Conservation (phyloP, 1,284 basidiomycete species). For the Pyrrhoderma lamaoense region DNA sequence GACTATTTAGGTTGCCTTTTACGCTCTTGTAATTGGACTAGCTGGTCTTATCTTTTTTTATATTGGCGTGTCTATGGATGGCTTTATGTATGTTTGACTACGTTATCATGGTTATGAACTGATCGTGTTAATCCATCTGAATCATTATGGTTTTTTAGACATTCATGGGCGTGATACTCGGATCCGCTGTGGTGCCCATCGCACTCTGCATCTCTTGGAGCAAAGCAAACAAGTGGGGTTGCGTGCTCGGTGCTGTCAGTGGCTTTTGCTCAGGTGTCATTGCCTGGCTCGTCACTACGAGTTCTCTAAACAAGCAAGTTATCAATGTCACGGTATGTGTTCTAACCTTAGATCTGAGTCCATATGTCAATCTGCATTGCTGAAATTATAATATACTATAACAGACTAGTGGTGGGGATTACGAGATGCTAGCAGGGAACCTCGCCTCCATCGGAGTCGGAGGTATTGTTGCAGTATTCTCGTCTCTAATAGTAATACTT, state of each 20-base stretch:
- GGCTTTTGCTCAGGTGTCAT: conserved; percentile 71
- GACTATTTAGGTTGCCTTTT: conserved; percentile 51
- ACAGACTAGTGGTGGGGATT: conserved; percentile 43
- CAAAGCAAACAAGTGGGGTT: conserved; percentile 79
- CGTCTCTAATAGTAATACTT: conserved; percentile 58
- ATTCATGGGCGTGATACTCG: conserved; percentile 80
- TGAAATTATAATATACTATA: conserved; percentile 29
- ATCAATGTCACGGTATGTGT: conserved; percentile 64
- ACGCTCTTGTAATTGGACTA: conserved; percentile 73
- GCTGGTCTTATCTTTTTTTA: conserved; percentile 85
- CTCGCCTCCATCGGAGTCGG: conserved; percentile 80
- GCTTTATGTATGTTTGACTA: conserved; percentile 55
- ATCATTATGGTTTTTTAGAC: conserved; percentile 34
- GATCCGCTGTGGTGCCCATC: conserved; percentile 82
- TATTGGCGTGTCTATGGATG: conserved; percentile 88
- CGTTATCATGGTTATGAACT: no score
- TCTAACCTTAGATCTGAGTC: neutral
- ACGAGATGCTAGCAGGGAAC: conserved; percentile 84
- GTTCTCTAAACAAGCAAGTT: conserved; percentile 56
- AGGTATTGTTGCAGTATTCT: conserved; percentile 62
- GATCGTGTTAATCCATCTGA: conserved; percentile 1
- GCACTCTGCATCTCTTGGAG: conserved; percentile 77
- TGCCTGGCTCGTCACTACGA: conserved; percentile 82
- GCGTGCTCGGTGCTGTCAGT: conserved; percentile 59
- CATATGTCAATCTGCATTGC: conserved; percentile 5